These are phyloP conservation scores for Neospora caninum DNA, from an alignment of 169 alveolate genomes.

Conservation along the genomic window DNA sequence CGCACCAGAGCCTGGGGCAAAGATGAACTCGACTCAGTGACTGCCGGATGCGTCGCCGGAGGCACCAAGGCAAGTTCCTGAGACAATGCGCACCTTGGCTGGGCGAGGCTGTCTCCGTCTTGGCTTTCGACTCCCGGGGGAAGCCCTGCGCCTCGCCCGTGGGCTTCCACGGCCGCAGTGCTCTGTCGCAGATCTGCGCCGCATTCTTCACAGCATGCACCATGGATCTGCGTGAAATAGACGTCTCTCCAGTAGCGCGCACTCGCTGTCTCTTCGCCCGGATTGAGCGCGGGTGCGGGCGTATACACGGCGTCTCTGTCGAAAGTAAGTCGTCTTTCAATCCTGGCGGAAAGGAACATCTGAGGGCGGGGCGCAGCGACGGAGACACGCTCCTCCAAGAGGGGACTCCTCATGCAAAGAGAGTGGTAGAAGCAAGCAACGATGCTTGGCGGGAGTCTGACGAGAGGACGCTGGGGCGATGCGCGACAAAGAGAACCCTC, in stretches of 20 bases:
- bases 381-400: background rate
- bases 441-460: background rate
- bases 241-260: background rate
- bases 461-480: no score
- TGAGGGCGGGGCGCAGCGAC: background rate
- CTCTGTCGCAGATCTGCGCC: background rate
- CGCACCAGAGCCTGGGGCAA: background rate
- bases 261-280: background rate
- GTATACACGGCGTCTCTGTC: background rate
- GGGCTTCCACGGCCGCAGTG: background rate
- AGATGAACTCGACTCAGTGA: no score
- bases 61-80: no score
- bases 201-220: background rate
- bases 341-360: background rate
- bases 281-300: background rate
- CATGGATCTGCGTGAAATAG: background rate
- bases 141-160: background rate
- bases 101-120: no score
- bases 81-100: no score
- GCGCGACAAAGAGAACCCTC: no score
- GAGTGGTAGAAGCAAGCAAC: background rate
- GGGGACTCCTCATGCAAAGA: background rate
- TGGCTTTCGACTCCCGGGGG: background rate
- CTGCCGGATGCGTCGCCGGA: no score
- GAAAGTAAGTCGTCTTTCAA: background rate